Conservation (phyloP, 225 moss, liverwort and hornwort species). For the Neckera pumila region DNA sequence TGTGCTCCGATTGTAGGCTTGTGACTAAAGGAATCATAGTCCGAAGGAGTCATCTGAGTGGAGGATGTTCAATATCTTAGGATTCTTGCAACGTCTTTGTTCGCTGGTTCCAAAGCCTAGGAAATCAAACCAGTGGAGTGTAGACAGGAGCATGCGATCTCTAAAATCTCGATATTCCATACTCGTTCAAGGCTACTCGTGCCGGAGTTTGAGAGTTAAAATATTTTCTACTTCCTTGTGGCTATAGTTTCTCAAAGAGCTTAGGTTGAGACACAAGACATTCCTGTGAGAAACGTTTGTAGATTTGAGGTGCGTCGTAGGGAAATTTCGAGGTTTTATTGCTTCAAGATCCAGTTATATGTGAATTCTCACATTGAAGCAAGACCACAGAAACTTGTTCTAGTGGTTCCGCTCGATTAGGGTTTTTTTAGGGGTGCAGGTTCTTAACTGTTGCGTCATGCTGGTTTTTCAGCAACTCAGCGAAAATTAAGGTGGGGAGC, state of each 20-base stretch:
- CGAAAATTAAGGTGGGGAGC: slow-evolving; percentile 20
- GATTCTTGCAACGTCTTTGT: not conserved
- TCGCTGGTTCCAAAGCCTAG: not conserved
- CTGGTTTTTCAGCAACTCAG: slow-evolving; percentile 22
- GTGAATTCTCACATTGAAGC: not conserved
- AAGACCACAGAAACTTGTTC: not conserved
- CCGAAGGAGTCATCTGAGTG: not conserved
- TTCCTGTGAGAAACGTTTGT: not conserved
- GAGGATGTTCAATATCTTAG: not conserved
- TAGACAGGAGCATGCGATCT: not conserved
- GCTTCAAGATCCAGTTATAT: not conserved
- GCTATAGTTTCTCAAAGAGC: not conserved
- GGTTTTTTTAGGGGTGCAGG: not conserved
- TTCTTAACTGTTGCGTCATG: not conserved
- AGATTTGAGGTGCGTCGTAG: not conserved
- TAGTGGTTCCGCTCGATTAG: not conserved
- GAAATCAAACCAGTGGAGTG: not conserved
- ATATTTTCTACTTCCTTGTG: not conserved
- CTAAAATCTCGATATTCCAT: not conserved
- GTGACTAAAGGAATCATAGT: not conserved
- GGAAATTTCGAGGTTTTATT: not conserved
- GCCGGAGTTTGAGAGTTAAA: not conserved
- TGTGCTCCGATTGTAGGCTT: not conserved
- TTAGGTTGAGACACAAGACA: not conserved
- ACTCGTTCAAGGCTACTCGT: not conserved